Base-by-base conservation (phyloP, 1,284 basidiomycete species). In the Rugosomyces carneus region DNA sequence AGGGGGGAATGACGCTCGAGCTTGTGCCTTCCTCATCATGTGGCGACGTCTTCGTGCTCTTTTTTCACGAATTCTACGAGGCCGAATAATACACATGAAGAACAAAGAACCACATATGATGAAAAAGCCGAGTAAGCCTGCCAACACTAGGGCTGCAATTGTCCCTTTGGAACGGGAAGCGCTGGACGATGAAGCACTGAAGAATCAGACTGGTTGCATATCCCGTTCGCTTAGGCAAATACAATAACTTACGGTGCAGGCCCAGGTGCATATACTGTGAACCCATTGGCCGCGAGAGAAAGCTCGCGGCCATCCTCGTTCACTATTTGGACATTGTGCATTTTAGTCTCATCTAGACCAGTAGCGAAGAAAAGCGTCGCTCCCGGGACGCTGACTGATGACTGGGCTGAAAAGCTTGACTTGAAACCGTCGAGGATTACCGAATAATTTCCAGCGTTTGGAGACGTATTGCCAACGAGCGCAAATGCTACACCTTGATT, bases 121-220 rank as follows among this genome's bases (percentile, higher is more conserved):
- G 18, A 82, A 44, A 53, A 78, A 67, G 13, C 71, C 68, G 7
- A 85, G 65, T 16, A 77, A 60, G 19, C 71, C 69, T 4, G 75
- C 78, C 2, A 86, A 67, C 7, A 70, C 72, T 21, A 83, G 67
- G 0, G 80, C 84, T 21, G 81, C 83, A 44, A 83, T 76, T 0
- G 80, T 78, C 34, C 81, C 81, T 50, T 66, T 64, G 3, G 75
- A 53, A 27, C 62, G 64, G 10, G 51, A 44, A 29, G 51, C 49
- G 23, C 57, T 37, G 31, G 47, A 41, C 43, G 47, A 48, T 32
- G 49, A 40, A 16, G n/a, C n/a, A 34, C 31, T 34, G 31, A 15
- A 15, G n/a, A n/a, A 13, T 3, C 6, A 15, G 31, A 13, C 15
- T 16, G 15, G 15, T 5, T n/a, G 5, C n/a, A 34, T 34, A 13